Evolutionary conservation across 495 filamentous ascomycete species (phyloP).

Genomic region (Penicillium silybi): DNA sequence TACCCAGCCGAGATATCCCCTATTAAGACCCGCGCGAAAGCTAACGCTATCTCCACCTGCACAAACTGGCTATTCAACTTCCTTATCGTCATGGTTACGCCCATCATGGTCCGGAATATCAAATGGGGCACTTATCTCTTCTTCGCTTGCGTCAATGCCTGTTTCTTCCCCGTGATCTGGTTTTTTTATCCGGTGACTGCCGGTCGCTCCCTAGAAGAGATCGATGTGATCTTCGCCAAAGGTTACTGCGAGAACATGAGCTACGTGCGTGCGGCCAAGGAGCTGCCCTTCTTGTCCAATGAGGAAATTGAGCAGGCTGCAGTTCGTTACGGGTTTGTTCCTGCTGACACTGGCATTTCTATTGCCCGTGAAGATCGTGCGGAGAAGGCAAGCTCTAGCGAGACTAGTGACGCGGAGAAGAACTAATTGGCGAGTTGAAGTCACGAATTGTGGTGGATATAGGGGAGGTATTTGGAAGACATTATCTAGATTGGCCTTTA

Average conservation of each 20-base stretch:
- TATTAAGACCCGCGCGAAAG: constrained; percentile 68
- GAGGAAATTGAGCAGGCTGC: constrained; percentile 62
- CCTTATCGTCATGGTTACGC: constrained; percentile 75
- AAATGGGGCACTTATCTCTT: constrained; percentile 76
- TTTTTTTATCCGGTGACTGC: constrained; percentile 76
- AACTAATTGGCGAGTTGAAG: neutral
- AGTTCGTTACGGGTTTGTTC: constrained; percentile 55
- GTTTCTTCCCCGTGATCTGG: constrained; percentile 69
- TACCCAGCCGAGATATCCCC: constrained; percentile 71
- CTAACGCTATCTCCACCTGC: constrained; percentile 72
- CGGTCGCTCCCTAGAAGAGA: constrained; percentile 68
- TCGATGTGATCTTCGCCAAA: constrained; percentile 79
- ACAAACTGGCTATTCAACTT: constrained; percentile 84
- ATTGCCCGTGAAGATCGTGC: neutral
- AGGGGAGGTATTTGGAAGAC: too few species aligned
- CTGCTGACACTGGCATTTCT: neutral
- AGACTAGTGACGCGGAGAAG: neutral
- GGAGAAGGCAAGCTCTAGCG: neutral
- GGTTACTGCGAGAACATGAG: constrained; percentile 69
- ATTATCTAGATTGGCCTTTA: too few species aligned
- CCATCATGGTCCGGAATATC: constrained; percentile 64
- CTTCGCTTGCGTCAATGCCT: constrained; percentile 67
- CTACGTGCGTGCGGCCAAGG: constrained; percentile 66
- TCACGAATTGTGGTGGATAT: too few species aligned
- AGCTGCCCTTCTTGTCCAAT: constrained; percentile 62